Conservation (phyloP, 2,329 filamentous ascomycete species). For the Biscogniauxia mediterranea region DNA sequence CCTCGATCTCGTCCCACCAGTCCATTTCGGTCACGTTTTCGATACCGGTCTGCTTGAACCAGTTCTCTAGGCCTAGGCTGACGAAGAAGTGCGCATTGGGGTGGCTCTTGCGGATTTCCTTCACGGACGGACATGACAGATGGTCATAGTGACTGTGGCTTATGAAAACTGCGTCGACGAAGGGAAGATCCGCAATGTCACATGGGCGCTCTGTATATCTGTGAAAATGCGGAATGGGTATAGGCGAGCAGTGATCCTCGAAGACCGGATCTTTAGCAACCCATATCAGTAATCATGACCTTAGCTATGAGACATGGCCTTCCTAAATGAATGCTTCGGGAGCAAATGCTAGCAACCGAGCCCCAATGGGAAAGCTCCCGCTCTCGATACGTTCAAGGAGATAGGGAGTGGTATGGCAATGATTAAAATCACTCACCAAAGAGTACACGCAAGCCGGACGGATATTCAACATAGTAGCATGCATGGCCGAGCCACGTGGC, state of each 20-base stretch:
- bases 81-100: slow-evolving; percentile 86
- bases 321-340: too few relatives aligned
- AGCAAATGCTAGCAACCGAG: too few relatives aligned
- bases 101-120: slow-evolving; percentile 66
- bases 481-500: slow-evolving; percentile 96
- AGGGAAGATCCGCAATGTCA: slow-evolving; percentile 72
- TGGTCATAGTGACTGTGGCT: slow-evolving; percentile 95
- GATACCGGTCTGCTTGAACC: slow-evolving; percentile 73
- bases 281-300: background rate
- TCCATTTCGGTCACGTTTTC: slow-evolving; percentile 82
- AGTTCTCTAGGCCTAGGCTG: slow-evolving; percentile 75
- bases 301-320: background rate
- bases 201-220: slow-evolving; percentile 78
- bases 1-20: slow-evolving; percentile 86
- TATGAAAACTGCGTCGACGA: slow-evolving; percentile 75
- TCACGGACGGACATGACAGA: slow-evolving; percentile 72
- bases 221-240: slow-evolving; percentile 68
- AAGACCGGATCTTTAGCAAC: slow-evolving; percentile 72
- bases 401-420: too few relatives aligned
- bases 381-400: too few relatives aligned
- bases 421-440: slow-evolving; percentile 44
- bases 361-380: too few relatives aligned
- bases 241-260: slow-evolving; percentile 79
- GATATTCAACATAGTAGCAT: slow-evolving; percentile 90
- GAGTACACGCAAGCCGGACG: slow-evolving; percentile 78